These are phyloP conservation scores for Alternaria novae-zelandiae DNA, from an alignment of 2,329 filamentous ascomycete genomes.

Conservation along the genomic window DNA sequence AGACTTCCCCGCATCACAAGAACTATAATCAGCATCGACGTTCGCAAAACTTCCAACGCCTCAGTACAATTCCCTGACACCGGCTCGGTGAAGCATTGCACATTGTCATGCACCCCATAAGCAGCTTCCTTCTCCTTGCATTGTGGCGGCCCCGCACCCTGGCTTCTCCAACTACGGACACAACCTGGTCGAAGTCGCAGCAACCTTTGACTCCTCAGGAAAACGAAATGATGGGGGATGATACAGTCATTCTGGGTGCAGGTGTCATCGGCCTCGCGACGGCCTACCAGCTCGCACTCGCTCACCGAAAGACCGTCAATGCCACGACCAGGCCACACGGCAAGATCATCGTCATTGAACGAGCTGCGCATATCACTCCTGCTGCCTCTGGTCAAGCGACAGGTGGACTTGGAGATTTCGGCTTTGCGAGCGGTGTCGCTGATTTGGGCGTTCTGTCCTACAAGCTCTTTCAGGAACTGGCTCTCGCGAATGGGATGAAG, in stretches of 20 bases:
- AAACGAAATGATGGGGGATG: accelerated
- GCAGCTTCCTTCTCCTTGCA: background rate
- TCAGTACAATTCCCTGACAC: background rate
- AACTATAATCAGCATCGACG: background rate
- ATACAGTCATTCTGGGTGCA: background rate
- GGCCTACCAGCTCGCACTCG: background rate
- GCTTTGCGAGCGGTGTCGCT: background rate
- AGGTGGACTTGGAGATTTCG: background rate
- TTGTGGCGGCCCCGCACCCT: background rate
- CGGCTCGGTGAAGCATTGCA: background rate
- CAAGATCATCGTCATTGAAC: background rate
- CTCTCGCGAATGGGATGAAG: background rate
- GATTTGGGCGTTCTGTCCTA: background rate
- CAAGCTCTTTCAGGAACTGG: background rate
- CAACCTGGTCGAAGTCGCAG: background rate
- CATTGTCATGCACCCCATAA: background rate
- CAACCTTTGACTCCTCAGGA: background rate
- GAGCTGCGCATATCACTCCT: background rate
- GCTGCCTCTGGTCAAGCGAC: background rate
- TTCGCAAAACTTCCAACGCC: accelerated
- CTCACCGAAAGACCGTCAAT: background rate
- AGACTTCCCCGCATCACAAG: accelerated
- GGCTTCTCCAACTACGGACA: background rate
- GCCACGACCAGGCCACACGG: background rate
- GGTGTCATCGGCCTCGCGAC: background rate